Base-by-base conservation (phyloP, 805 yeast species). In the Hanseniaspora jakobsenii region DNA sequence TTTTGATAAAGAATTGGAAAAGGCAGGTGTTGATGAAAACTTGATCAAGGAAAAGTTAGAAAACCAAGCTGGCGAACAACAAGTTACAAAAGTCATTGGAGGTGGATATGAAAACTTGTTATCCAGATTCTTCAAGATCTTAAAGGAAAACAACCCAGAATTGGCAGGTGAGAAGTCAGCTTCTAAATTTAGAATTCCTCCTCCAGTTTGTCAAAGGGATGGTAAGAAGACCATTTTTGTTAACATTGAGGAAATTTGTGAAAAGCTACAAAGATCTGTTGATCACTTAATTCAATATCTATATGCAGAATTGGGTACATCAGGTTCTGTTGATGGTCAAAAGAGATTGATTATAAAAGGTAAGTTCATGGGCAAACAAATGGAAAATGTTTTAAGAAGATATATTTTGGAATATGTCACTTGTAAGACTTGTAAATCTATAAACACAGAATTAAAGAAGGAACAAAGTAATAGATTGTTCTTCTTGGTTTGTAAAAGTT, bases 251-350 rank as follows among this genome's bases (percentile, higher is more conserved):
- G 94, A 83, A 58, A 91, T 91, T 55, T 75, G 95, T 51, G 83
- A 83, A 54, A 91, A 86, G 47, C 73, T 91, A 70, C 96, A 91
- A 66, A 79, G 99, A 70, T 82, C 86, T 44, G 91, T 95, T 54
- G 98, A 91, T 60, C 98, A 91, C 67, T 78, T 91, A 52, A 91
- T 91, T 64, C 95, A 86, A 69, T 91, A 81, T 66, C 67, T 91
- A 66, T 91, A 91, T 67, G 96, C 97, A 1, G 99, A 91, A 70
- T 73, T 91, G 74, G 99, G 99, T 78, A 91, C 99, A 17, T 85
- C 97, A 2, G 99, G 99, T 61, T 87, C 96, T 47, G 89, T 91
- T 49, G 99, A 91, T 67, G 98, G 97, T 64, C 89, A 84, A 65
- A 84, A 86, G 71, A 81, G 98, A 66, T 76, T 91, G 63, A 86